Percentiles rank a stretch among this genome's conserved stretches.
Conservation (phyloP, 1,284 basidiomycete species). For the Amylostereum chailletii region DNA sequence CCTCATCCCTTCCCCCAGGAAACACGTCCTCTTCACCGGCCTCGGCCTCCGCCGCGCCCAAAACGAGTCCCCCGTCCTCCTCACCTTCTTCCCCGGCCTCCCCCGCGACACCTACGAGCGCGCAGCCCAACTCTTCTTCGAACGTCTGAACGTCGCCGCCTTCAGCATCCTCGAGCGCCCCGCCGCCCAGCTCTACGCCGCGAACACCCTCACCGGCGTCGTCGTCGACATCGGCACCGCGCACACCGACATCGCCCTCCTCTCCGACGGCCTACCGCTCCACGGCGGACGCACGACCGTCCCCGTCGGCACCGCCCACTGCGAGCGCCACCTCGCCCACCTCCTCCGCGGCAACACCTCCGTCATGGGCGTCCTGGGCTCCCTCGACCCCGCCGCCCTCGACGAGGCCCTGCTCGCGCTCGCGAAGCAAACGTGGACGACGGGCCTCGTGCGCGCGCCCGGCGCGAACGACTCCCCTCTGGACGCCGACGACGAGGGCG, state of each 20-base stretch:
- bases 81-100: constrained; percentile 66
- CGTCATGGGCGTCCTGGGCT: constrained; percentile 56
- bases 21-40: constrained; percentile 73
- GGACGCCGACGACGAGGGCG: constrained; percentile 72
- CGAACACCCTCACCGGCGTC: constrained; percentile 71
- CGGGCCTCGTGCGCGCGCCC: constrained; percentile 60
- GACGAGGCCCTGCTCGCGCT: constrained; percentile 47
- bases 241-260: constrained; percentile 69
- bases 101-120: constrained; percentile 69
- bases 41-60: constrained; percentile 75
- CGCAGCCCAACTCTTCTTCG: constrained; percentile 86
- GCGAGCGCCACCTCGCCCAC: constrained; percentile 67
- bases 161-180: constrained; percentile 81
- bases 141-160: constrained; percentile 89
- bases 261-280: constrained; percentile 73
- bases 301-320: constrained; percentile 65
- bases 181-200: constrained; percentile 77
- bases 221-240: constrained; percentile 81
- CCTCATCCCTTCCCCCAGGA: constrained; percentile 41
- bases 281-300: constrained; percentile 52
- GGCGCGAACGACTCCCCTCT: constrained; percentile 57
- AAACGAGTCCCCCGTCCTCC: constrained; percentile 81
- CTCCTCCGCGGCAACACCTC: constrained; percentile 60
- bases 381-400: constrained; percentile 36
- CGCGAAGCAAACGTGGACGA: constrained; percentile 49